Evolutionary conservation across 208 protist genomes (phyloP), one percentile per base, ranked within the genome.

Genomic region (Herpetomonas samuelpessoai): DNA sequence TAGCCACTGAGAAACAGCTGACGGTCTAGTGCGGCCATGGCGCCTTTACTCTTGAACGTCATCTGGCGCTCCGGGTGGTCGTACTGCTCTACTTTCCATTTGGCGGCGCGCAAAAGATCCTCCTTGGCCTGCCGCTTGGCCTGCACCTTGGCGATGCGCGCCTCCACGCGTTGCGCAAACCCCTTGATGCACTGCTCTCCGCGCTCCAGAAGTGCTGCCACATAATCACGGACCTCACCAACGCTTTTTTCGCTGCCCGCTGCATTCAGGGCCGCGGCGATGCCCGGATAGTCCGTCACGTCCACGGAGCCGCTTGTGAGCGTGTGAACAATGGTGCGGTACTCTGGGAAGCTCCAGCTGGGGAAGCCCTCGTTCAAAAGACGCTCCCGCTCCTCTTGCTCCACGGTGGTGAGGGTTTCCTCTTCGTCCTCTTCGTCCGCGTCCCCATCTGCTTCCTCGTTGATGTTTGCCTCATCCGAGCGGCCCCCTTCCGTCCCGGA

Each of bases 71-170:
- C 85, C 12, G 83, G 83, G 29, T 72, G 53, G 2, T 81, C 83
- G 58, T 71, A 94, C 21, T 52, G 68, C 60, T 95, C 85, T 62
- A 95, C 83, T 66, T 95, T 95, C 83, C 83, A 91, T 65, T 73
- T 78, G 12, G 85, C 83, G 0, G 84, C 85, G 21, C 68, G 84
- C 46, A 91, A 61, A 10, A 71, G 26, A 50, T 84, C 79, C 41
- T 91, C 76, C 30, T 68, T 68, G 26, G 53, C 54, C 9, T 67
- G 56, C 9, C 70, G 70, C 62, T 75, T 73, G 48, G 41, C 57
- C 65, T 85, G 65, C 7, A 74, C 74, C 31, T 71, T 78, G 2
- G 57, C 53, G 24, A 95, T 88, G 29, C 81, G 72, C 9, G 55
- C 59, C 66, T 92, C 84, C 28, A 95, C 55, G 25, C 27, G 25